These are phyloP conservation scores for Neonectria ditissima DNA, from an alignment of 2,329 filamentous ascomycete species.

Conservation along the genomic window DNA sequence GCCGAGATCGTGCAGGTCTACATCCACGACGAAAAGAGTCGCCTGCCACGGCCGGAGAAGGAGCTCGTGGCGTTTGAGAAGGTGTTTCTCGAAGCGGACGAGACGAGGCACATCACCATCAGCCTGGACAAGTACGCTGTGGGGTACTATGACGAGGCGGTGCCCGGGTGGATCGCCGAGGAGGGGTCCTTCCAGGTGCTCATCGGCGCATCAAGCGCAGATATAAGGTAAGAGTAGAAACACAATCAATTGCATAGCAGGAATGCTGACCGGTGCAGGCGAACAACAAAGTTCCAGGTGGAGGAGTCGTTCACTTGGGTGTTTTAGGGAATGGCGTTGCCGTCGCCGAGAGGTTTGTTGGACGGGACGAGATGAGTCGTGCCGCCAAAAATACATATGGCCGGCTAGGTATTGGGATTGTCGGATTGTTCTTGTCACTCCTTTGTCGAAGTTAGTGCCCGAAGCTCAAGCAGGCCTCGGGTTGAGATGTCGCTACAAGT, in stretches of 20 bases:
- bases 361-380: neutral
- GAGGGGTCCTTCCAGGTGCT: slow-evolving; percentile 71
- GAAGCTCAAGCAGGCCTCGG: neutral
- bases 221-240: slow-evolving; percentile 67
- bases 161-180: slow-evolving; percentile 73
- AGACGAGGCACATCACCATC: slow-evolving; percentile 63
- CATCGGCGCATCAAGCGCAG: slow-evolving; percentile 70
- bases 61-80: slow-evolving; percentile 79
- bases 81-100: slow-evolving; percentile 67
- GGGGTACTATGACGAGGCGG: slow-evolving; percentile 72
- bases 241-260: neutral
- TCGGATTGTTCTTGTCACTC: slow-evolving; percentile 4
- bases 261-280: slow-evolving; percentile 50
- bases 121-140: slow-evolving; percentile 63
- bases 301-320: slow-evolving; percentile 75
- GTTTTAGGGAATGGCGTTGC: slow-evolving; percentile 54
- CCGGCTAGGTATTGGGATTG: neutral
- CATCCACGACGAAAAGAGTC: slow-evolving; percentile 71
- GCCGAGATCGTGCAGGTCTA: slow-evolving; percentile 77
- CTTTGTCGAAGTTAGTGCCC: neutral
- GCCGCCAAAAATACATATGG: neutral
- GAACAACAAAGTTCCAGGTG: slow-evolving; percentile 66
- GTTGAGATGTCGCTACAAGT: neutral
- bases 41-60: slow-evolving; percentile 75
- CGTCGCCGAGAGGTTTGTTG: neutral